phyloP scores from a whole-genome alignment of 352 stramenopile species.

The Phytophthora foliorum region DNA sequence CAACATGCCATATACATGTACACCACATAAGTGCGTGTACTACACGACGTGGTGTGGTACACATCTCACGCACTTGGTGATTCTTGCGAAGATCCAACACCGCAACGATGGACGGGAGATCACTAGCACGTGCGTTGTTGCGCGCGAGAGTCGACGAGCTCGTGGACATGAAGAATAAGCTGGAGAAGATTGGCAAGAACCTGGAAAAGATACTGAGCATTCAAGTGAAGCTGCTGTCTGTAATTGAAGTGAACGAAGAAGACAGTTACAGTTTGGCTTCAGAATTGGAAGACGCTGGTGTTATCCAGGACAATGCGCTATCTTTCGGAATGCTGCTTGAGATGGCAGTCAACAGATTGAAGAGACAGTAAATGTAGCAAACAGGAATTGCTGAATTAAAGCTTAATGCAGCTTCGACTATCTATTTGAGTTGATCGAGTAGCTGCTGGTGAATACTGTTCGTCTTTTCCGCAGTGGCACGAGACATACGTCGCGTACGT shows the following conservation, averaged over 20 bases:
- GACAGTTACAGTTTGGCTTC: background rate
- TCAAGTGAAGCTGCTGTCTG: background rate
- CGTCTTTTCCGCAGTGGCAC: background rate
- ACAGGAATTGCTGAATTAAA: background rate
- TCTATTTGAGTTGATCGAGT: background rate
- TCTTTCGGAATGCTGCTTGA: background rate
- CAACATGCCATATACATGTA: no score
- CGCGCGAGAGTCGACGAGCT: background rate
- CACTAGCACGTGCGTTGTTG: background rate
- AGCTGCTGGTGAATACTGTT: background rate
- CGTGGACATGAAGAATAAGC: background rate
- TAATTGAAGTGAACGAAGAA: background rate
- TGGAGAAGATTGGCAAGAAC: background rate
- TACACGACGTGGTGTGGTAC: no score
- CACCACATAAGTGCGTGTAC: no score
- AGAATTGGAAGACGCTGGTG: background rate
- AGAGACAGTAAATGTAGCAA: background rate
- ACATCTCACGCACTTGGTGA: no score
- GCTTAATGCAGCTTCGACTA: background rate
- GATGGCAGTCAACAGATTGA: background rate
- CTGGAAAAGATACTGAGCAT: background rate
- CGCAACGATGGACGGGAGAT: background rate
- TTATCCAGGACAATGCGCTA: background rate
- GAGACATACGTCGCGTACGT: background rate
- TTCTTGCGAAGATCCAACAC: no score